Evolutionary conservation across 2,329 filamentous ascomycete genomes (phyloP), one percentile per base, ranked within the genome.

Genomic region (Aspergillus tubingensis): DNA sequence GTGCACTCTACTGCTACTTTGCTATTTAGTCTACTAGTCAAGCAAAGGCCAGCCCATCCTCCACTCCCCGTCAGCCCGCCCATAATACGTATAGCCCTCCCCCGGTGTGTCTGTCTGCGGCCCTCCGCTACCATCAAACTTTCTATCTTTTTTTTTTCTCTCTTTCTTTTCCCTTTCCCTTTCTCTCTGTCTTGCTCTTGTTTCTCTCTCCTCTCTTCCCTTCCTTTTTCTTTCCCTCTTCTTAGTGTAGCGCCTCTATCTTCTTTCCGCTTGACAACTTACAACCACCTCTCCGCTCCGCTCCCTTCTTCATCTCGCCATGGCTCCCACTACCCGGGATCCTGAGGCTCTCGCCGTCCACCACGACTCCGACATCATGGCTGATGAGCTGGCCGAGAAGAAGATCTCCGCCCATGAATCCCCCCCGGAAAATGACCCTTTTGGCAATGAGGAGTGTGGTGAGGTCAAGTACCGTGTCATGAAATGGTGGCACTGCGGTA

Each of bases 381-480:
- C 32, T n/a, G 52, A 54, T n/a, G 52, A 54, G 1, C 43, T 17
- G 52, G 15, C 30, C 38, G 62, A 65, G 44, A 60, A 65, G 54
- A 65, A 64, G 39, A 52, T 54, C 36, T 43, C 43, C 10, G 38
- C 44, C 10, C 27, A 54, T 15, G 58, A 61, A 6, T 50, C 38
- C 2, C n/a, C 60, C 3, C 62, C 62, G 4, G 43, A 51, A 7
- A 57, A 65, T 23, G 76, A 78, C 59, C 74, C 74, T 1, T 78
- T 78, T 62, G 76, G 76, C 3, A 69, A 77, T 67, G 76, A 78
- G 62, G 70, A 72, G 30, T 65, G 61, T 3, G 70, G 73, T 8
- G 77, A 80, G 58, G 76, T 83, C 56, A 78, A 83, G 62, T 84
- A 83, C 68, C 79, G 79, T 61, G 82, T 80, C 2, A 79, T 82